phyloP scores from a whole-genome alignment of 257 asterid species.

The Asclepias syriaca region DNA sequence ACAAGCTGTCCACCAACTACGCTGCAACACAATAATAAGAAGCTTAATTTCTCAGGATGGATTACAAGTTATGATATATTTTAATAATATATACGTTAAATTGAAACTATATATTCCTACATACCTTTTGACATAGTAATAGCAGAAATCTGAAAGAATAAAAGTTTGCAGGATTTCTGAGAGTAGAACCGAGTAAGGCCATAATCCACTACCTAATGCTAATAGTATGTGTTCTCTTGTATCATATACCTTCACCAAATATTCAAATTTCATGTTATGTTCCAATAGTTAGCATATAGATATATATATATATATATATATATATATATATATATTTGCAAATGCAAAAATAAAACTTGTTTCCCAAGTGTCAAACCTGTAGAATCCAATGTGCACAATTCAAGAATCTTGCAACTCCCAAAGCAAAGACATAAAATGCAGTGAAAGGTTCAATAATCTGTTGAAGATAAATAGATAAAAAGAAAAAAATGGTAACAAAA shows the following conservation, averaged over 20 bases:
- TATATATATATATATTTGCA: no score
- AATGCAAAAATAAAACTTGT: no score
- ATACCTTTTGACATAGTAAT: slow-evolving; percentile 69
- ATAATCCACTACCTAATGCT: slow-evolving; percentile 62
- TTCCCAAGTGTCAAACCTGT: slow-evolving; percentile 21
- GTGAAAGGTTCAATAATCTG: slow-evolving; percentile 43
- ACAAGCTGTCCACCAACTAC: slow-evolving; percentile 24
- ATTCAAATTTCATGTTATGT: background rate
- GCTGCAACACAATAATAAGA: slow-evolving; percentile 11
- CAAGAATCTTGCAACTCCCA: slow-evolving; percentile 41
- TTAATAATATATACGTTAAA: background rate
- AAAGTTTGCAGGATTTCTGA: slow-evolving; percentile 71
- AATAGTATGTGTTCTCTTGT: slow-evolving; percentile 56
- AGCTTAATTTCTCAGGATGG: background rate
- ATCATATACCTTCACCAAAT: slow-evolving; percentile 46
- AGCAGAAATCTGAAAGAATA: slow-evolving; percentile 70
- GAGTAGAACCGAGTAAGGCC: slow-evolving; percentile 70
- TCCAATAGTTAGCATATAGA: background rate
- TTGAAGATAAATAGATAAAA: background rate
- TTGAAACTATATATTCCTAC: no score
- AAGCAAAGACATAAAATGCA: slow-evolving; percentile 41
- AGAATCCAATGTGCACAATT: slow-evolving; percentile 46
- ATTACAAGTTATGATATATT: background rate
- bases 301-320: no score
- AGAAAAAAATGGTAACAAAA: background rate